A percentile compares a stretch with the other conserved stretches of the same genome.
Evolutionary conservation across 495 filamentous ascomycete genomes (phyloP).

Genomic region (Tuber umbilicatum): DNA sequence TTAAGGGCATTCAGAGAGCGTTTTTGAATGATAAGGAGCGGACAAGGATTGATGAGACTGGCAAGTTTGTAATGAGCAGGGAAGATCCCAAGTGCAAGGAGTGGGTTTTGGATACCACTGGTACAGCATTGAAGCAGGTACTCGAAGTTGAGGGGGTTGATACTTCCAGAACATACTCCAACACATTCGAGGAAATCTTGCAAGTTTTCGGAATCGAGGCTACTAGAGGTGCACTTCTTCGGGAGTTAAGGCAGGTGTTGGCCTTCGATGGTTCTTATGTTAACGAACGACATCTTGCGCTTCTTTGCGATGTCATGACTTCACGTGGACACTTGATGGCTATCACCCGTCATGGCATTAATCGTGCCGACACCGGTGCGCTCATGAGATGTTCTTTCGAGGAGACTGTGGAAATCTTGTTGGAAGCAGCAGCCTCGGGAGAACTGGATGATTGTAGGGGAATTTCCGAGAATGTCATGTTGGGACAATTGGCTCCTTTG

Average conservation of each 20-base stretch:
- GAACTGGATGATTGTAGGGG: constrained; percentile 96
- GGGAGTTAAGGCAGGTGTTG: constrained; percentile 81
- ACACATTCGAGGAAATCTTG: constrained; percentile 89
- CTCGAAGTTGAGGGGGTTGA: constrained; percentile 84
- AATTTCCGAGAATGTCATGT: constrained; percentile 97
- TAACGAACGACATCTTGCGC: constrained; percentile 92
- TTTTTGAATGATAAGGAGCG: constrained; percentile 79
- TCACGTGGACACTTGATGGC: constrained; percentile 87
- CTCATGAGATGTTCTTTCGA: constrained; percentile 99
- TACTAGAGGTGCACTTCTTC: constrained; percentile 73
- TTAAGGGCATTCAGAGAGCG: constrained; percentile 76
- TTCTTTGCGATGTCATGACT: constrained; percentile 98
- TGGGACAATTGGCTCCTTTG: constrained; percentile 92
- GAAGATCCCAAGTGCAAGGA: constrained; percentile 68
- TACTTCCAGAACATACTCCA: constrained; percentile 80
- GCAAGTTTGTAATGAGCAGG: constrained; percentile 62
- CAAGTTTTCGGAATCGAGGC: constrained; percentile 95
- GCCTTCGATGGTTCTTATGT: constrained; percentile 98
- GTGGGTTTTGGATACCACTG: constrained; percentile 91
- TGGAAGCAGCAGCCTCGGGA: constrained; percentile 87
- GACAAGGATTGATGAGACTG: constrained; percentile 57
- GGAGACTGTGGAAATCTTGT: constrained; percentile 95
- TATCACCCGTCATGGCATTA: constrained; percentile 96
- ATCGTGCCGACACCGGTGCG: constrained; percentile 92
- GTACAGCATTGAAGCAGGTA: constrained; percentile 74